Base-by-base conservation (phyloP, 2,329 filamentous ascomycete species). In the Alternaria ethzedia region DNA sequence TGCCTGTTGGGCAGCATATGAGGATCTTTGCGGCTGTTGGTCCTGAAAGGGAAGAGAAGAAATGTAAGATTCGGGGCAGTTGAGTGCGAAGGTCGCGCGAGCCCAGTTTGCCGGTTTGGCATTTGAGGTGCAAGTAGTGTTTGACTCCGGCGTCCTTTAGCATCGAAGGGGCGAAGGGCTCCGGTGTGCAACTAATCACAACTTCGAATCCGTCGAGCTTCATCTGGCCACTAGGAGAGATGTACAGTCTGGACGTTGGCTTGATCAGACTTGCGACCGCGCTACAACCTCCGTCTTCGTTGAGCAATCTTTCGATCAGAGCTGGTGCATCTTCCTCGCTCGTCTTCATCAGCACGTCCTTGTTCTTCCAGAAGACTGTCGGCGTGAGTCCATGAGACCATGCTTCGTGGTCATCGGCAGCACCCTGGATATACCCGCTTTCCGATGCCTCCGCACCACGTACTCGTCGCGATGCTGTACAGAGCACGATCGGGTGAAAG, bases 331-430 rank as follows among this genome's bases (percentile, higher is more conserved):
- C 88, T 10, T 87, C 85, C 73, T 97, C 94, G 0, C 86, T 74
- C 0, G 90, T 86, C 0, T 78, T 78, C 20, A 96, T 82, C 11
- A 98, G 82, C 6, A 75, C 43, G 0, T 87, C 82, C 45, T 82
- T 83, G 70, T 97, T 84, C 3, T 79, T 80, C 96, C 96, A 99
- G 80, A 97, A 99, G 0, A 95, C 67, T 0, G 83, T 78, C 0
- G 95, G 88, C 0, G 92, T 96, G 15, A 98, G 86, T 0, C 93
- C 93, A 25, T 87, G 83, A 1, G 94, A 91, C 96, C 96, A 99
- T 70, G 92, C 93, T 83, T 99, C 96, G 12, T 91, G 93, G 78
- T 99, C 96, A 79, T 99, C 96, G 3, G 91, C 96, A 1, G 95
- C 95, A 54, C 96, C 96, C 80, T 98, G 96, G 63, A 99, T 91